Base-by-base conservation (phyloP, 176 grass and related monocot species). In the Carex myosuroides region DNA sequence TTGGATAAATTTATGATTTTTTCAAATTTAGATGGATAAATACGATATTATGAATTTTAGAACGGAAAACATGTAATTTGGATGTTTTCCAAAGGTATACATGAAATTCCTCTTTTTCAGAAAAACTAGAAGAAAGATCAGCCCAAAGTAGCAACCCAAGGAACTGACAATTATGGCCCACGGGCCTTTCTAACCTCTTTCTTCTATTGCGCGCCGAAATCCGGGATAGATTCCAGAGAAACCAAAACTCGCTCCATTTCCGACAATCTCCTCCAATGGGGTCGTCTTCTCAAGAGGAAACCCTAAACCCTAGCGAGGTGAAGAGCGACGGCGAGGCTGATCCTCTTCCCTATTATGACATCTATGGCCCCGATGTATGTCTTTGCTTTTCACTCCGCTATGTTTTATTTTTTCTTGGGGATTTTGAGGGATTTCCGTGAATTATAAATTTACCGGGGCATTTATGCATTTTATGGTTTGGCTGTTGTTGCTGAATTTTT, bases 311-410 rank as follows among this genome's bases (percentile, higher is more conserved):
- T 81, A 84, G 26, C 41, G 81, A 60, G 62, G 46, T 84, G 10
- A 72, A 66, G 29, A 80, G 16, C 30, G 65, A 59, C 16, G 81
- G 57, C 30, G 60, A 64, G 17, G 18, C 32, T 42, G 48, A 24
- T 16, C 3, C 78, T 63, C 70, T 48, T 60, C 56, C 86, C 11
- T 92, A 93, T 70, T 93, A 87, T 86, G 83, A 89, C 18, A 54
- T 98, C 16, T 93, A 93, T 54, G 93, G 93, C 1, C 71, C 77
- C 14, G 85, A 85, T 62, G 68, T 75, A 85, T 41, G 11, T 7
- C 5, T 20, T 58, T 14, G 39, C 0, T 22, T 64, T 18, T 42
- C 48, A 0, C 46, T 24, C 53, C 18, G 30, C 53, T 79, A 37
- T 18, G 13, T 67, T 16, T 3, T 46, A 13, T 75, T 21, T 56